These are phyloP conservation scores for Trichopus zeylanicus DNA, from an alignment of 116 monocot species.

Conservation along the genomic window DNA sequence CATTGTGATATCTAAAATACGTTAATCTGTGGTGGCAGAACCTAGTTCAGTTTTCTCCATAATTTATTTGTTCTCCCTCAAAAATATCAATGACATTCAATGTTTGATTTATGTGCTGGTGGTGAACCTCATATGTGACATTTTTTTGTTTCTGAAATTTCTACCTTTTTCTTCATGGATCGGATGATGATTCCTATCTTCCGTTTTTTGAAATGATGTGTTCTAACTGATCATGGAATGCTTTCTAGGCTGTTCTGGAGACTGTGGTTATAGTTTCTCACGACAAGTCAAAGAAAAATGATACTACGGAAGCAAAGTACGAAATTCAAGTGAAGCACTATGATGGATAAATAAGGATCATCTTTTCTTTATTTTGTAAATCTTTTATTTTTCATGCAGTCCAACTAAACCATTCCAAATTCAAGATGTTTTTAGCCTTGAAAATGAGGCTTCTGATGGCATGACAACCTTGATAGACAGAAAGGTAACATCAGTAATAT, in stretches of 20 bases:
- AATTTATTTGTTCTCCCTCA: no score
- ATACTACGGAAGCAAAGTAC: constrained; percentile 52
- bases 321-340: constrained; percentile 5
- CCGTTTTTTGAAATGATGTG: not conserved
- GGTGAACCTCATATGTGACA: not conserved
- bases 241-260: constrained; percentile 79
- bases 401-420: constrained; percentile 69
- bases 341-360: not conserved
- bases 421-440: constrained; percentile 71
- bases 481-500: constrained; percentile 44
- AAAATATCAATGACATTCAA: no score
- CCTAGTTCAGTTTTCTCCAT: no score
- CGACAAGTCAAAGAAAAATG: constrained; percentile 90
- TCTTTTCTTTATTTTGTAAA: constrained; percentile 5
- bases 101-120: not conserved
- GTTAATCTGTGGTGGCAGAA: no score
- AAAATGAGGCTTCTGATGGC: constrained; percentile 85
- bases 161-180: not conserved
- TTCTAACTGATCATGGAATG: not conserved
- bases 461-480: constrained; percentile 85
- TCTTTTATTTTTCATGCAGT: constrained; percentile 26
- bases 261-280: constrained; percentile 89
- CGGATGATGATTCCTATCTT: not conserved
- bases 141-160: not conserved
- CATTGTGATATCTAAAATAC: no score